Evolutionary conservation across 495 filamentous ascomycete species (phyloP), one percentile per base, ranked within the genome.

Genomic region (Cryomyces minteri): DNA sequence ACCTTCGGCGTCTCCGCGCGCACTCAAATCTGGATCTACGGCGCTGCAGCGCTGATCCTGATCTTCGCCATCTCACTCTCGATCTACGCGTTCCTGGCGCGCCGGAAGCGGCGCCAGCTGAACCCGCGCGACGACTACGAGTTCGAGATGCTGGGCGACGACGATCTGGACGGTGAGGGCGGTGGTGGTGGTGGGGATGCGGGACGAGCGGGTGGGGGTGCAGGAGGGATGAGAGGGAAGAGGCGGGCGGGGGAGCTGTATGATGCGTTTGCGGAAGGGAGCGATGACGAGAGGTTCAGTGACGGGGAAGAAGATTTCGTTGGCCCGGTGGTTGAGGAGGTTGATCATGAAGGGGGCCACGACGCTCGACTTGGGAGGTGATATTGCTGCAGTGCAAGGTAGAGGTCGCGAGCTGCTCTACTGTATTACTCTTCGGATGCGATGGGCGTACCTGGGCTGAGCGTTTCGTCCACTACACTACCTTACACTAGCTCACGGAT

Each of bases 1-100:
- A 92, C 85, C n/a, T 92, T 98, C 52, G 90, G 90, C 45, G 79
- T 88, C 33, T 87, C 82, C 9, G 84, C 86, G 54, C 74, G 77
- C 47, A 94, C 88, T 5, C 85, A 92, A 57, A 73, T 80, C 38
- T 98, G 90, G 90, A 94, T 98, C 45, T 96, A 96, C 55, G 86
- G 84, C 40, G 71, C 87, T 14, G 57, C 90, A 25, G 77, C 68
- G 12, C 74, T 94, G 33, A 96, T 98, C 52, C 67, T 88, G 32
- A 61, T 82, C 11, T 98, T 98, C 67, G 84, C 86, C 63, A 65
- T 66, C 41, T 82, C 76, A 4, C 67, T 98, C 5, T 86, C 77
- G 36, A 64, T 78, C 32, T 96, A 90, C 65, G 70, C 92, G 52
- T 82, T 73, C 53, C 65, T 87, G 11, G 77, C 84, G 40, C 79